Evolutionary conservation across 2,329 filamentous ascomycete species (phyloP).

Genomic region (Hypoxylon sp.): DNA sequence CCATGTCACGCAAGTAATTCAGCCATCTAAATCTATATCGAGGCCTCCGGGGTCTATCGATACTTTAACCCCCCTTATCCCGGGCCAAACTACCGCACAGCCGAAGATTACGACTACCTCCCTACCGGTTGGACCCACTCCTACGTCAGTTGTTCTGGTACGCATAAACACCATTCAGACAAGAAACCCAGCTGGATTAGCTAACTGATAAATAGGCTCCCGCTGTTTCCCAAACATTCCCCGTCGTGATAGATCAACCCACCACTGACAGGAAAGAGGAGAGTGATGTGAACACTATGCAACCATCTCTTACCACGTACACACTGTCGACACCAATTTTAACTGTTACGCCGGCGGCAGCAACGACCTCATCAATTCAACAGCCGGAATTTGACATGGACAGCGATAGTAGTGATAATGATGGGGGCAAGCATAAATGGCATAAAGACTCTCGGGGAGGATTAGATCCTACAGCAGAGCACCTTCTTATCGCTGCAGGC

Average conservation of each 20-base stretch:
- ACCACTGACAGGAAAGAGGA: slow-evolving; percentile 24
- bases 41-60: slow-evolving; percentile 30
- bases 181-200: slow-evolving; percentile 8
- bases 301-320: slow-evolving; percentile 1
- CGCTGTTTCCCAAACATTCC: not conserved
- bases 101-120: slow-evolving; percentile 7
- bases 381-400: slow-evolving; percentile 13
- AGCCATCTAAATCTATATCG: not conserved
- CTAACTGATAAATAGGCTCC: slow-evolving; percentile 1
- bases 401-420: slow-evolving; percentile 25
- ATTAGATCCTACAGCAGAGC: slow-evolving; percentile 52
- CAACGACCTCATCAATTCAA: slow-evolving; percentile 13
- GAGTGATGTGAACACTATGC: not conserved
- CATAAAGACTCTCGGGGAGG: slow-evolving; percentile 31
- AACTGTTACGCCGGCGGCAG: not conserved
- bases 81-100: slow-evolving; percentile 24
- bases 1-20: not conserved
- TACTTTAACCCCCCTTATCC: slow-evolving; percentile 35
- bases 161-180: not conserved
- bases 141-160: slow-evolving; percentile 22
- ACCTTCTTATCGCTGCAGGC: slow-evolving; percentile 55
- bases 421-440: slow-evolving; percentile 32
- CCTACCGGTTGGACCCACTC: slow-evolving; percentile 1
- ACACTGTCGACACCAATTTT: slow-evolving; percentile 4
- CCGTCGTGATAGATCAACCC: slow-evolving; percentile 1